Base-by-base conservation (phyloP, 371 early-diverging fungal genomes). In the Mucor lusitanicus region DNA sequence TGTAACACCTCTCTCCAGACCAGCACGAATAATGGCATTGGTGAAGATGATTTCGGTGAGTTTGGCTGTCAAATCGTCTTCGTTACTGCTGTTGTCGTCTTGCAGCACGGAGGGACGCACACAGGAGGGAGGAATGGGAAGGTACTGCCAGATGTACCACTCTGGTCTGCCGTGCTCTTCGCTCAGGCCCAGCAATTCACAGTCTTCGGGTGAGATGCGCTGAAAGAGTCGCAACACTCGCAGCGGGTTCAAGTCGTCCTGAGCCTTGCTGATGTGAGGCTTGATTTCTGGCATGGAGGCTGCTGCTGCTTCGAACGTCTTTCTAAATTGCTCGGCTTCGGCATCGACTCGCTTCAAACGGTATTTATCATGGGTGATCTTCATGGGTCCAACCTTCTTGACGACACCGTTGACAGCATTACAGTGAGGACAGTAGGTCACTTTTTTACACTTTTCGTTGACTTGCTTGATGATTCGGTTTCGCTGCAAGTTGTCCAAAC, bases 51-150 rank as follows among this genome's bases (percentile, higher is more conserved):
- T 99, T 78, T 99, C 99, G 1, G 96, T 93, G 57, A 99, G 80
- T 76, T 99, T 97, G 33, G 97, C 97, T 1, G 99, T 99, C 73
- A 99, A 79, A 81, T 99, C 99, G 74, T 99, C 99, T 82, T 99
- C 99, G 69, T 95, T 99, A 79, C 96, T 97, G 63, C 85, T 91
- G 55, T 88, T 91, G 58, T 91, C 94, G 67, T 99, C 97, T 79
- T 95, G 94, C 12, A 94, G 91, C 17, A 99, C 97, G 3, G 98
- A 97, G 0, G 99, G 99, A 40, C 99, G 93, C 70, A 99, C 96
- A 80, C 96, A 96, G 4, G 92, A 91, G 9, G 99, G 99, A 1
- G 99, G 99, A 0, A 99, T 98, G 6, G 99, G 95, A 28, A 99
- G 75, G 46, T 92, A 90, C 27, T 91, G 94, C 97, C 97, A 97